Base-by-base conservation (phyloP, 306 rosid genomes). In the Abrus precatorius region DNA sequence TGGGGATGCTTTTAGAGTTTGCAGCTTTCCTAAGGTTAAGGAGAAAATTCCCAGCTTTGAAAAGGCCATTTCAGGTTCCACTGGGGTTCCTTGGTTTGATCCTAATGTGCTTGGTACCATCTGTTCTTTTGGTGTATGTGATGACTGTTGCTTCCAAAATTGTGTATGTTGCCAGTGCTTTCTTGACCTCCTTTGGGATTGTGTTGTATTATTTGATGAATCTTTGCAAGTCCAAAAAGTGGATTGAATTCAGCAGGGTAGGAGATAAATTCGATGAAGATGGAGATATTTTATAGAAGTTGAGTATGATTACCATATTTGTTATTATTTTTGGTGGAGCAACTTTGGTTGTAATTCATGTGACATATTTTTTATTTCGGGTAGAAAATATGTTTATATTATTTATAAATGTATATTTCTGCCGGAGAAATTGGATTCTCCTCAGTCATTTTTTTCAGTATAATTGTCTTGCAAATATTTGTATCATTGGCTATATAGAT, bases 1-100 rank as follows among this genome's bases (percentile, higher is more conserved):
- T 94, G 80, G 97, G 98, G n/a, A 92, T 94, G 98, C 81, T 92
- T 34, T 82, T 94, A 86, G 98, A 94, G 57, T 92, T 92, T 80
- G 90, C 94, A 3, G 87, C 96, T 69, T 92, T 82, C 14, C 82
- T 94, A 13, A 84, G 90, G 83, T 52, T 94, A 80, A 84, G 97
- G 54, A 85, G 77, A 63, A 92, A 92, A 76, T 79, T 82, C 9
- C 89, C 92, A 1, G 0, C 64, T 53, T 30, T 89, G 52, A 86
- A 89, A 41, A 86, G 96, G 64, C 96, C 97, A 6, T 94, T 83
- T 60, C 55, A 71, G 68, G 97, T 92, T 49, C 98, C 96, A 32
- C 1, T 92, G 66, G 84, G 84, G 2, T 67, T 90, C 72, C 33
- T 82, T 1, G 85, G 89, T 27, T 50, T 94, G 75, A 63, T 80